Evolutionary conservation across 306 rosid genomes (phyloP).

Genomic region (Dryas alaskensis): DNA sequence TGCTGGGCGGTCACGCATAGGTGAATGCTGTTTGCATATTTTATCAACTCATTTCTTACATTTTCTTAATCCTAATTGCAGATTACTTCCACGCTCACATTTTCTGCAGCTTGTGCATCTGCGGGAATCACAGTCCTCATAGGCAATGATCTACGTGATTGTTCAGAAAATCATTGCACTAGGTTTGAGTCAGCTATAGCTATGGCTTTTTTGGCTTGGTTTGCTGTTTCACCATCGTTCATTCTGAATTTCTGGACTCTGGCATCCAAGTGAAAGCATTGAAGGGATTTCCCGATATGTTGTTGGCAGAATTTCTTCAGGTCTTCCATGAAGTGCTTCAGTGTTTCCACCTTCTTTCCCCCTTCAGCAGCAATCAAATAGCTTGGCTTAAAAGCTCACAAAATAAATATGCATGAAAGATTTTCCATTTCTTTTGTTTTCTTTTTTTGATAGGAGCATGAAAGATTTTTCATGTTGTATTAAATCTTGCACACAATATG

Average conservation of each 20-base stretch:
- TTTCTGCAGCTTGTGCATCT: slow-evolving; percentile 61
- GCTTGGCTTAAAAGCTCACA: neutral
- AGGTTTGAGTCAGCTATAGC: slow-evolving; percentile 56
- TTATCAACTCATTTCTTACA: slow-evolving; percentile 3
- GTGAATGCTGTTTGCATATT: neutral
- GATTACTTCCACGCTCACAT: slow-evolving; percentile 59
- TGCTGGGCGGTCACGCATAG: no score
- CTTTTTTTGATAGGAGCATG: no score
- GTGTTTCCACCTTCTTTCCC: neutral
- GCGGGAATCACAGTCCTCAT: slow-evolving; percentile 60
- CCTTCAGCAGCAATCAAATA: no score
- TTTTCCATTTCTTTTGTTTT: no score
- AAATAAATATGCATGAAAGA: neutral
- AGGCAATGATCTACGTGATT: slow-evolving; percentile 53
- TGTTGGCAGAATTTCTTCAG: neutral
- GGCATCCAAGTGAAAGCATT: slow-evolving; percentile 43
- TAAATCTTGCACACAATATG: neutral
- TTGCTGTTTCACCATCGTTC: slow-evolving; percentile 52
- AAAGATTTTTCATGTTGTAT: neutral
- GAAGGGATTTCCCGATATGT: neutral
- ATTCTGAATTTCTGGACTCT: slow-evolving; percentile 60
- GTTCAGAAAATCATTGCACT: slow-evolving; percentile 48
- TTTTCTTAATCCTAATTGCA: slow-evolving; percentile 26
- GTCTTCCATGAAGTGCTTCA: neutral
- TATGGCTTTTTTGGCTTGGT: slow-evolving; percentile 66